Evolutionary conservation across 2,329 filamentous ascomycete genomes (phyloP).

Genomic region (Epichloe brachyelytri): DNA sequence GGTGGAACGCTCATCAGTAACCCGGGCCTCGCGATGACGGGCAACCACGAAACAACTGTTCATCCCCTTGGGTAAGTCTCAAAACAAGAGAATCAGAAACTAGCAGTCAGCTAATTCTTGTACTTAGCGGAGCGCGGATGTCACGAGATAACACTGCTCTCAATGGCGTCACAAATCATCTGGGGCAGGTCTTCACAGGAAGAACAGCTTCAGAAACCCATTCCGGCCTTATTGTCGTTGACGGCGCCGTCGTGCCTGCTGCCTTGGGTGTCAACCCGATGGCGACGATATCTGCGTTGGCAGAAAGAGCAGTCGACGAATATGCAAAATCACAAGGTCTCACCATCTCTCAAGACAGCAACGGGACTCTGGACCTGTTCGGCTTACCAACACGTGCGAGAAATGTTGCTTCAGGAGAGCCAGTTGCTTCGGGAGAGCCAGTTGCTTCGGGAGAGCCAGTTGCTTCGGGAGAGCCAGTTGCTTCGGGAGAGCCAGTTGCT

Average conservation of each 20-base stretch:
- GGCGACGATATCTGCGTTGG: slow-evolving; percentile 56
- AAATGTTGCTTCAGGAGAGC: not conserved
- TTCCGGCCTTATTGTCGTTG: slow-evolving; percentile 46
- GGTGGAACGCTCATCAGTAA: slow-evolving; percentile 48
- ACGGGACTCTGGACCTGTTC: slow-evolving; percentile 40
- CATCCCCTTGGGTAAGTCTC: slow-evolving; percentile 42
- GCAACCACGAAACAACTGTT: slow-evolving; percentile 46
- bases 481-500: no score
- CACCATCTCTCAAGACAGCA: slow-evolving; percentile 30
- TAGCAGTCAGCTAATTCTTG: not conserved
- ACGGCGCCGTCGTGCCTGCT: slow-evolving; percentile 48
- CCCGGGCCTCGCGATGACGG: slow-evolving; percentile 43
- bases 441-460: no score
- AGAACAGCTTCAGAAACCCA: slow-evolving; percentile 34
- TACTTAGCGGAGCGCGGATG: slow-evolving; percentile 46
- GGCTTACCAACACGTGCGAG: slow-evolving; percentile 30
- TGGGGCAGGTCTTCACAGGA: slow-evolving; percentile 46
- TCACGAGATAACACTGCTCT: slow-evolving; percentile 42
- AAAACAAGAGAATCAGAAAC: no score
- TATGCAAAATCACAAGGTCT: slow-evolving; percentile 30
- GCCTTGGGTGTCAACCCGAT: slow-evolving; percentile 54
- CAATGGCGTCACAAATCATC: slow-evolving; percentile 47
- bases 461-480: no score
- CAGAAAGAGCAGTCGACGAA: slow-evolving; percentile 47
- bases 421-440: no score